Percentiles rank a stretch among this genome's conserved stretches.
Evolutionary conservation across 2,329 filamentous ascomycete genomes (phyloP).

Genomic region (Botrytis porri): DNA sequence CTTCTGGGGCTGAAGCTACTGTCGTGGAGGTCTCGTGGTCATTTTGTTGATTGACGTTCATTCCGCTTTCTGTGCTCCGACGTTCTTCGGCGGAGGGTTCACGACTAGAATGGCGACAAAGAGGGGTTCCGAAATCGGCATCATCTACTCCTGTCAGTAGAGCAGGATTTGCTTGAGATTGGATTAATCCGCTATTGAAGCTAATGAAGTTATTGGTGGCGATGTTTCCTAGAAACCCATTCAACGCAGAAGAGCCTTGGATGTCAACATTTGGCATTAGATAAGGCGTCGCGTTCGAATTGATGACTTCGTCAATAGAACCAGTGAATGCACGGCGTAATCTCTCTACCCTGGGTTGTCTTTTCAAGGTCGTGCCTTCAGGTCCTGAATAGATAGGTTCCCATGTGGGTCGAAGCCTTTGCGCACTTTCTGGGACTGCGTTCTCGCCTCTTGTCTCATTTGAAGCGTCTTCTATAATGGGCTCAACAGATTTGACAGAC

Average conservation of each 20-base stretch:
- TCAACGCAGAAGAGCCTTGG: neutral
- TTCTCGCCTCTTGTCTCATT: neutral
- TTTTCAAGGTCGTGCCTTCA: neutral
- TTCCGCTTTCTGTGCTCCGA: neutral
- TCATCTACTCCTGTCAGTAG: neutral
- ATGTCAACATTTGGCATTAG: too few relatives aligned
- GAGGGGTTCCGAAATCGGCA: neutral
- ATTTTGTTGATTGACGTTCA: neutral
- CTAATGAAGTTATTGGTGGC: neutral
- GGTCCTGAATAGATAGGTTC: accelerated
- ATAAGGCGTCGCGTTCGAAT: too few relatives aligned
- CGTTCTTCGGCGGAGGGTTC: neutral
- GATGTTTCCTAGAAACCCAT: neutral
- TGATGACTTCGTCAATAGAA: too few relatives aligned
- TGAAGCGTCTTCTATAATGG: neutral
- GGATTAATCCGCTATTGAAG: neutral
- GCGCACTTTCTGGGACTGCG: neutral
- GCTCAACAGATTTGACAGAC: neutral
- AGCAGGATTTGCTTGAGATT: neutral
- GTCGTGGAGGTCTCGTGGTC: neutral
- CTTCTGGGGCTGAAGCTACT: neutral
- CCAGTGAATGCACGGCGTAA: too few relatives aligned
- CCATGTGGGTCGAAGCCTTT: neutral
- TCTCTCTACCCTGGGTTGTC: neutral
- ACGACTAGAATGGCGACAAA: neutral